phyloP scores from a whole-genome alignment of 129 eudicot genomes.

The Arctium minus region DNA sequence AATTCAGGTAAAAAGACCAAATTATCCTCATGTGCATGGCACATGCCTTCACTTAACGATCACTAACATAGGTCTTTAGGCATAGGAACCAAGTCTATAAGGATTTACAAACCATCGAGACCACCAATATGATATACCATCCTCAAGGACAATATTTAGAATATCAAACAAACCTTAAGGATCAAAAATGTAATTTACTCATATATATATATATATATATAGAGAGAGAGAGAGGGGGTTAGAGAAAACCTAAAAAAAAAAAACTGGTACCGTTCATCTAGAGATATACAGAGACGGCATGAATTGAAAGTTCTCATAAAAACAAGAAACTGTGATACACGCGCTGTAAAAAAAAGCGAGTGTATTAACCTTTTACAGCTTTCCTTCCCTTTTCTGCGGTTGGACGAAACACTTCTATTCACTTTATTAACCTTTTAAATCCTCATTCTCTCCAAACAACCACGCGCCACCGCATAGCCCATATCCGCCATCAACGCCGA shows the following conservation, averaged over 20 bases:
- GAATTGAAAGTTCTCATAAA: not conserved
- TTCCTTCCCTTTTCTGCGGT: not conserved
- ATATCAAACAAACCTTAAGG: not conserved
- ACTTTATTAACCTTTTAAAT: not conserved
- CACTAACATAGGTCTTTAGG: not conserved
- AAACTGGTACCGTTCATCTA: too few species aligned
- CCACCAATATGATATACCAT: too few species aligned
- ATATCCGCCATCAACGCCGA: not conserved
- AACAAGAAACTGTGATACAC: not conserved
- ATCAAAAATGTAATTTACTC: not conserved
- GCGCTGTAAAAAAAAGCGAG: constrained; percentile 1
- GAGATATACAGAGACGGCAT: too few species aligned
- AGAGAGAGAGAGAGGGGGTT: too few species aligned
- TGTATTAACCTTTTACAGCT: not conserved
- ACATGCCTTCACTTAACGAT: not conserved
- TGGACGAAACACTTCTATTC: not conserved
- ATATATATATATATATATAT: too few species aligned
- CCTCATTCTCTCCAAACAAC: not conserved
- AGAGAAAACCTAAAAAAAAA: too few species aligned
- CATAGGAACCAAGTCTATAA: not conserved
- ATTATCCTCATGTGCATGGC: not conserved
- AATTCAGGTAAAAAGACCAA: too few species aligned
- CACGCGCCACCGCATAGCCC: not conserved
- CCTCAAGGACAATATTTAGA: not conserved
- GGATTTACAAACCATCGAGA: too few species aligned